phyloP scores from a whole-genome alignment of 805 yeast species.

The Lipomyces orientalis region DNA sequence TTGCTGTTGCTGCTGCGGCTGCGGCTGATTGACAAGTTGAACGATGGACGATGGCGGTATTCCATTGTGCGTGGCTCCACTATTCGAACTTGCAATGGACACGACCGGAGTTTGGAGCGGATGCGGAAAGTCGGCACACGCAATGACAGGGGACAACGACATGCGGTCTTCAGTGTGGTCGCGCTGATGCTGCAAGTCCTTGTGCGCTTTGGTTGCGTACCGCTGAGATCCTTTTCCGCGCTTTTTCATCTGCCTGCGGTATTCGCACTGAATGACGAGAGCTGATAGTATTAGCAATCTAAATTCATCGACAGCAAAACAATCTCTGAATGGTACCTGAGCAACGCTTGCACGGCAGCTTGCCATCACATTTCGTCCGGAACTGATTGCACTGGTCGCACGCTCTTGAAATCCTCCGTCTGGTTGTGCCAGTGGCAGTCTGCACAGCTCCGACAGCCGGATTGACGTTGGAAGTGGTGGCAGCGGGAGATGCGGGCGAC shows the following conservation, averaged over 20 bases:
- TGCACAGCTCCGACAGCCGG: neutral
- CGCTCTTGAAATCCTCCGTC: slow-evolving; percentile 46
- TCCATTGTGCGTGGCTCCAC: neutral
- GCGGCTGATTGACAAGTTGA: neutral
- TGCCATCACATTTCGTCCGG: slow-evolving; percentile 57
- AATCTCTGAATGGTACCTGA: slow-evolving; percentile 30
- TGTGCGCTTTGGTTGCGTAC: slow-evolving; percentile 31
- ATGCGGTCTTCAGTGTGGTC: neutral
- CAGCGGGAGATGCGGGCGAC: neutral
- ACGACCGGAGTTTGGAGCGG: slow-evolving; percentile 1
- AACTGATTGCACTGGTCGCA: slow-evolving; percentile 56
- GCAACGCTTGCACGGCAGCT: slow-evolving; percentile 54
- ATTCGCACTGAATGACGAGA: slow-evolving; percentile 46
- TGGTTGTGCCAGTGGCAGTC: neutral
- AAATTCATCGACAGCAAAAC: neutral
- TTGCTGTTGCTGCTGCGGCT: neutral
- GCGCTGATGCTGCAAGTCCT: slow-evolving; percentile 4
- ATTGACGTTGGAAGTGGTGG: neutral
- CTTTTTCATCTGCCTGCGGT: slow-evolving; percentile 52
- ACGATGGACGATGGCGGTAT: neutral
- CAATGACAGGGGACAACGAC: slow-evolving; percentile 6
- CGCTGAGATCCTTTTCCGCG: slow-evolving; percentile 52
- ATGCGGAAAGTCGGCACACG: neutral
- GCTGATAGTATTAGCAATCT: slow-evolving; percentile 9
- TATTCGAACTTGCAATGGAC: neutral